A percentile compares a stretch with the other conserved stretches of the same genome.
Evolutionary conservation across 169 alveolate genomes (phyloP).

Genomic region (Eimeria tenella): DNA sequence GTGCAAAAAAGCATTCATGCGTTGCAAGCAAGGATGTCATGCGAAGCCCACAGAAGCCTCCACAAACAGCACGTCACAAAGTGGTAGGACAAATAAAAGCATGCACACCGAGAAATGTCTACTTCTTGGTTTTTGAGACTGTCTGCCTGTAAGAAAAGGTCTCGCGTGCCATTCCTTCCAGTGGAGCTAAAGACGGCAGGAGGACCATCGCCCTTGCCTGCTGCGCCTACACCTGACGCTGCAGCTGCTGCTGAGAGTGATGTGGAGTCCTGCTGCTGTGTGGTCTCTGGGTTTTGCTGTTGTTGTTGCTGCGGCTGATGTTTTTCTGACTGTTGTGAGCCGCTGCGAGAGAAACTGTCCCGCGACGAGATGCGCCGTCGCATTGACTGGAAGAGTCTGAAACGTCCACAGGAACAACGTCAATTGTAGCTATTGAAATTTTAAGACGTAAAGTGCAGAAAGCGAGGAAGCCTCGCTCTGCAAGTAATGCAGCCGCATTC

Average conservation of each 20-base stretch:
- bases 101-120: not conserved
- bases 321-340: constrained; percentile 45
- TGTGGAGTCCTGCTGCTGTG: constrained; percentile 33
- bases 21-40: too few relatives aligned
- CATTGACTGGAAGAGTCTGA: constrained; percentile 42
- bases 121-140: constrained; percentile 11
- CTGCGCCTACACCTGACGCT: not conserved
- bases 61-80: too few relatives aligned
- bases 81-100: not conserved
- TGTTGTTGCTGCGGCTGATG: constrained; percentile 45
- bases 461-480: too few relatives aligned
- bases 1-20: not conserved
- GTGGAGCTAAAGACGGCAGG: not conserved
- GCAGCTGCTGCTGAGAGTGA: not conserved
- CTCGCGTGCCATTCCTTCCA: constrained; percentile 1
- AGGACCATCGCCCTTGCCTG: not conserved
- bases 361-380: constrained; percentile 45
- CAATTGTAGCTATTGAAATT: not conserved
- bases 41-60: too few relatives aligned
- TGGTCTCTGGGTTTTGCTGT: not conserved
- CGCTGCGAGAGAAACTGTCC: constrained; percentile 47
- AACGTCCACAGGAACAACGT: not conserved
- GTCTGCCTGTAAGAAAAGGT: constrained; percentile 17
- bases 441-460: too few relatives aligned
- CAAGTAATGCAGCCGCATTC: too few relatives aligned